Evolutionary conservation across 1,139 yeast species (phyloP).

Genomic region (Yarrowia galli): DNA sequence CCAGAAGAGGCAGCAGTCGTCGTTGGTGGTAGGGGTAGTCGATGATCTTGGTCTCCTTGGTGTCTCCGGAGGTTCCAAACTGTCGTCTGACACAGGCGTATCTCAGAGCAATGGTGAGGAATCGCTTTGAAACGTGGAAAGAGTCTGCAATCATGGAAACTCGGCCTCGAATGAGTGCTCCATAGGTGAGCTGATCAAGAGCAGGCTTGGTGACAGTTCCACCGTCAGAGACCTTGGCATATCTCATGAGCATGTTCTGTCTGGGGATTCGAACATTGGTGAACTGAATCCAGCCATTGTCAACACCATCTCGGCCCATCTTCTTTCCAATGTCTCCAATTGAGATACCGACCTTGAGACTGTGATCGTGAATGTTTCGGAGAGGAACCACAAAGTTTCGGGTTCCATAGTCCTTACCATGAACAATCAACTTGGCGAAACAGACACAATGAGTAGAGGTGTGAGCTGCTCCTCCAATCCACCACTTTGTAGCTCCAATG

Average conservation of each 20-base stretch:
- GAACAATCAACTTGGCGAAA: slow-evolving; percentile 81
- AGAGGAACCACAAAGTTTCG: slow-evolving; percentile 90
- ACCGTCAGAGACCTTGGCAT: slow-evolving; percentile 71
- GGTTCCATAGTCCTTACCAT: slow-evolving; percentile 87
- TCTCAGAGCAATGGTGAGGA: slow-evolving; percentile 82
- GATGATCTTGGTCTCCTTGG: slow-evolving; percentile 57
- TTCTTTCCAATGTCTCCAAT: slow-evolving; percentile 93
- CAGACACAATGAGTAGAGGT: slow-evolving; percentile 84
- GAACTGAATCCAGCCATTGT: slow-evolving; percentile 95
- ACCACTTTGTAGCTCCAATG: slow-evolving; percentile 93
- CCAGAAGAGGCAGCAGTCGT: slow-evolving; percentile 79
- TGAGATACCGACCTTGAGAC: slow-evolving; percentile 78
- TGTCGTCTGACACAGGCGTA: slow-evolving; percentile 92
- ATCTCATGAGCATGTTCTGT: slow-evolving; percentile 81
- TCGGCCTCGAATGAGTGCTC: slow-evolving; percentile 87
- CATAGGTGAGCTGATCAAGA: slow-evolving; percentile 83
- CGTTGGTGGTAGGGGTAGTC: slow-evolving; percentile 91
- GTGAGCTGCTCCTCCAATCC: slow-evolving; percentile 98
- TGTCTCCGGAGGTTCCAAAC: slow-evolving; percentile 60
- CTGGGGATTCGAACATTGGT: slow-evolving; percentile 82
- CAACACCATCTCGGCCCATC: slow-evolving; percentile 82
- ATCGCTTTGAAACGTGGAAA: slow-evolving; percentile 78
- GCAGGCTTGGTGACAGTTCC: slow-evolving; percentile 75
- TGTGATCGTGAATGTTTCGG: slow-evolving; percentile 70
- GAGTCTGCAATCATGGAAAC: slow-evolving; percentile 89